A percentile compares a stretch with the other conserved stretches of the same genome.
Conservation (phyloP, 1,284 basidiomycete genomes). For the Gymnopus androsaceus region DNA sequence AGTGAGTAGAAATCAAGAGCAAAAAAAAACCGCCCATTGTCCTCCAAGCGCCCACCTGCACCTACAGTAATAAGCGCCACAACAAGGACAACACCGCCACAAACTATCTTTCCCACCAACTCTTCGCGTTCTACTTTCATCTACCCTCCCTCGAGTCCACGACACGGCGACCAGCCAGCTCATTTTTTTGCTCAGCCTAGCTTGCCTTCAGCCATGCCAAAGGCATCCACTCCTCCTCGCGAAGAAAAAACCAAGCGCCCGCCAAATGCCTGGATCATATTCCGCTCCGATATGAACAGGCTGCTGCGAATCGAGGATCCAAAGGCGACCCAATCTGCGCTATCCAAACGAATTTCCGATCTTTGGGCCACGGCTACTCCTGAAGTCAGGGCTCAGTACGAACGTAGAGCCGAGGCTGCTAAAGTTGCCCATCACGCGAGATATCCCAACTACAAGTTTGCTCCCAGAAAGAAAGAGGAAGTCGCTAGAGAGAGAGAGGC, state of each 20-base stretch:
- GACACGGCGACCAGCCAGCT: too few relatives aligned
- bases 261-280: slow-evolving; percentile 92
- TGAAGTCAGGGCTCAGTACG: slow-evolving; percentile 61
- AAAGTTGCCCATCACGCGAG: slow-evolving; percentile 66
- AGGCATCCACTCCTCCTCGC: slow-evolving; percentile 1
- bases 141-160: too few relatives aligned
- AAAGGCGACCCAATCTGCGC: slow-evolving; percentile 59
- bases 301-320: slow-evolving; percentile 30
- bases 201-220: slow-evolving; percentile 20
- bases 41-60: too few relatives aligned
- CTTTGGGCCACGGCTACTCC: slow-evolving; percentile 70
- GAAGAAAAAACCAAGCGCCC: slow-evolving; percentile 62
- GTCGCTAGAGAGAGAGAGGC: slow-evolving; percentile 53
- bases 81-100: too few relatives aligned
- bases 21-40: too few relatives aligned
- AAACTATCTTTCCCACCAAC: too few relatives aligned
- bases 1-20: too few relatives aligned
- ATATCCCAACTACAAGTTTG: slow-evolving; percentile 77
- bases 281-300: slow-evolving; percentile 69
- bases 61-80: too few relatives aligned
- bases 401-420: slow-evolving; percentile 64
- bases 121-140: too few relatives aligned
- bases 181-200: too few relatives aligned
- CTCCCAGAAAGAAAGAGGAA: slow-evolving; percentile 67
- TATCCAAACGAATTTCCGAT: slow-evolving; percentile 69